phyloP scores from a whole-genome alignment of 148 eudicot species.

The Rhododendron henanense region DNA sequence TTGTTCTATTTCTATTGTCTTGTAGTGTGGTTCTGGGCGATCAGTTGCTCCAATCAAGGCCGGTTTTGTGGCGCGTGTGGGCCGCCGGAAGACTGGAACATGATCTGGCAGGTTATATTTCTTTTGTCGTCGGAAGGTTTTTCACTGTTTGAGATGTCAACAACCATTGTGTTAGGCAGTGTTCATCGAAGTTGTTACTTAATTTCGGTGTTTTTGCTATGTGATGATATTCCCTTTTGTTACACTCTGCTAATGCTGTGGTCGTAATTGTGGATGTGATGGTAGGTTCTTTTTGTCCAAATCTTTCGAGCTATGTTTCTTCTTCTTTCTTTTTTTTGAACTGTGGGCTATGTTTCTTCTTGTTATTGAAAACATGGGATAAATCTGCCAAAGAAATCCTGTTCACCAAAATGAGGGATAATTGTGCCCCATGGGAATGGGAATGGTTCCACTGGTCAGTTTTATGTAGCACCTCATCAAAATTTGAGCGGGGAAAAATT shows the following conservation, averaged over 20 bases:
- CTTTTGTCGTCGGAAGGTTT: neutral
- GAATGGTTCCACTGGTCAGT: neutral
- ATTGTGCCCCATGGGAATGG: neutral
- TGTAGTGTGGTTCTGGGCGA: constrained; percentile 68
- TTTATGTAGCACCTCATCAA: neutral
- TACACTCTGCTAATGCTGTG: neutral
- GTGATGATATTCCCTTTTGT: neutral
- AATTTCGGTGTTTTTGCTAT: neutral
- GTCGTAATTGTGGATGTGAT: neutral
- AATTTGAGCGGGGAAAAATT: neutral
- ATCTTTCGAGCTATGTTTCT: neutral
- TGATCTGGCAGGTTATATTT: constrained; percentile 5
- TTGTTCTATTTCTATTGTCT: neutral
- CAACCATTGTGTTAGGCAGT: neutral
- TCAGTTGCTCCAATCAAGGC: constrained; percentile 63
- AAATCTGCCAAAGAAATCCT: neutral
- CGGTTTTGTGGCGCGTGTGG: constrained; percentile 51
- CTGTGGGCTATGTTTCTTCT: too few relatives aligned
- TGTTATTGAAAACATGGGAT: neutral
- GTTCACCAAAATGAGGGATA: neutral
- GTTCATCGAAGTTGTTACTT: neutral
- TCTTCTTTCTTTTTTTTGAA: neutral
- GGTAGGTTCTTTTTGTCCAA: neutral
- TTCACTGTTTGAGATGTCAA: neutral
- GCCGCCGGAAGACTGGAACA: constrained; percentile 45